These are phyloP conservation scores for Jamesozyma hellenica DNA, from an alignment of 805 yeast species.

Conservation along the genomic window DNA sequence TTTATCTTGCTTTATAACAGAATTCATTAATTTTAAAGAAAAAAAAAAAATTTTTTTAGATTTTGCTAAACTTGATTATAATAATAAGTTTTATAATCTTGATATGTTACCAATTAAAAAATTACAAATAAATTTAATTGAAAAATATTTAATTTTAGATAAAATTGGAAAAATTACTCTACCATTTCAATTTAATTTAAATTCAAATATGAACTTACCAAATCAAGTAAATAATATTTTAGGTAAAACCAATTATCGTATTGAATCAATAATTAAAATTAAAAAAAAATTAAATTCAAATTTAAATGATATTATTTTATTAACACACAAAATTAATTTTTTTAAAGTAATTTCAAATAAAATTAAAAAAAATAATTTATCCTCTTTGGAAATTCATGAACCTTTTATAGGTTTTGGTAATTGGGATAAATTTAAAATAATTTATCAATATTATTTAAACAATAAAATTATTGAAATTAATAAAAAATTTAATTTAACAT, in stretches of 20 bases:
- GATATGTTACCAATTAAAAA: conserved; percentile 1
- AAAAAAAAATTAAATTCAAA: background rate
- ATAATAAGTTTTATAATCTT: background rate
- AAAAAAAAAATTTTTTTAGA: background rate
- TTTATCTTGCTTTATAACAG: background rate
- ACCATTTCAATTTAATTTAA: conserved; percentile 11
- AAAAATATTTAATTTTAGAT: background rate
- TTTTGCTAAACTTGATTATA: background rate
- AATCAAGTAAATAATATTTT: conserved; percentile 6
- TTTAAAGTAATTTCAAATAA: background rate
- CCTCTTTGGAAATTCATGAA: background rate
- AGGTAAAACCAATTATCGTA: conserved; percentile 11
- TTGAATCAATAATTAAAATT: conserved; percentile 6
- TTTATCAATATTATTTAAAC: background rate
- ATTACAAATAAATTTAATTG: conserved; percentile 1
- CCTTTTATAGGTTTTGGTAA: background rate
- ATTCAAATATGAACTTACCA: conserved; percentile 6
- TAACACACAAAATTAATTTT: background rate
- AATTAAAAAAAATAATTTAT: no score
- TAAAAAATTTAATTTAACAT: background rate
- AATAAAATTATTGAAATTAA: background rate
- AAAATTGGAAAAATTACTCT: conserved; percentile 9
- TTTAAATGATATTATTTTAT: background rate
- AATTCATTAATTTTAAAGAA: background rate
- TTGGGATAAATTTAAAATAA: background rate